These are phyloP conservation scores for Candida succiphila DNA, from an alignment of 805 yeast genomes.

Conservation along the genomic window DNA sequence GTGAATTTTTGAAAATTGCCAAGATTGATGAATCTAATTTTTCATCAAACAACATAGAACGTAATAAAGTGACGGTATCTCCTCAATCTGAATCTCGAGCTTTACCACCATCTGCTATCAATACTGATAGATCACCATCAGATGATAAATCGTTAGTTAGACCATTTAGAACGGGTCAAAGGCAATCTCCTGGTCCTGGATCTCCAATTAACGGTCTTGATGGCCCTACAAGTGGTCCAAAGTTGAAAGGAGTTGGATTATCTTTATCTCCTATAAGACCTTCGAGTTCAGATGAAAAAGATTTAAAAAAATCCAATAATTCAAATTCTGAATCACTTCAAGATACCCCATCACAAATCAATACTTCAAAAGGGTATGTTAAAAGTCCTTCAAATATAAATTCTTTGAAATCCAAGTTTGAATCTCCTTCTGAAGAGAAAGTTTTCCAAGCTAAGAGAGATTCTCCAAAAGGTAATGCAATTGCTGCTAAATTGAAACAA, in stretches of 20 bases:
- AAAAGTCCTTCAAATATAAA: conserved; percentile 11
- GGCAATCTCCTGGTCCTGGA: too few species aligned
- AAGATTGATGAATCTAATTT: conserved; percentile 26
- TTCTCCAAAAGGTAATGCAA: conserved; percentile 9
- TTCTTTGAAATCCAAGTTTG: conserved; percentile 20
- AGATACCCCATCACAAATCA: conserved; percentile 1
- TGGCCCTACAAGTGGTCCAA: conserved; percentile 44
- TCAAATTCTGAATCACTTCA: background rate
- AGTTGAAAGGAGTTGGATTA: conserved; percentile 58
- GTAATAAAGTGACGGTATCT: background rate
- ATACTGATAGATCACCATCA: background rate
- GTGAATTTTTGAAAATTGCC: conserved; percentile 47
- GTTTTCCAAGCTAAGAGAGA: conserved; percentile 8
- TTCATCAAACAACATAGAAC: background rate
- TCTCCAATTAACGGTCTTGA: conserved; percentile 4
- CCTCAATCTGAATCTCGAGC: background rate
- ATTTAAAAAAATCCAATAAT: background rate
- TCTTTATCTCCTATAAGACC: conserved; percentile 9
- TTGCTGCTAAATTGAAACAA: conserved; percentile 17
- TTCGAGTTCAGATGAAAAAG: background rate
- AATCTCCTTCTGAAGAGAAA: conserved; percentile 5
- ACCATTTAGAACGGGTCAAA: too few species aligned
- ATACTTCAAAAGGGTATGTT: background rate
- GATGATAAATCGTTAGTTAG: too few species aligned
- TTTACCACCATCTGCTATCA: background rate